These are phyloP conservation scores for barrel medic (Medicago truncatula) DNA, from an alignment of 306 rosid genomes.

Conservation along the genomic window DNA sequence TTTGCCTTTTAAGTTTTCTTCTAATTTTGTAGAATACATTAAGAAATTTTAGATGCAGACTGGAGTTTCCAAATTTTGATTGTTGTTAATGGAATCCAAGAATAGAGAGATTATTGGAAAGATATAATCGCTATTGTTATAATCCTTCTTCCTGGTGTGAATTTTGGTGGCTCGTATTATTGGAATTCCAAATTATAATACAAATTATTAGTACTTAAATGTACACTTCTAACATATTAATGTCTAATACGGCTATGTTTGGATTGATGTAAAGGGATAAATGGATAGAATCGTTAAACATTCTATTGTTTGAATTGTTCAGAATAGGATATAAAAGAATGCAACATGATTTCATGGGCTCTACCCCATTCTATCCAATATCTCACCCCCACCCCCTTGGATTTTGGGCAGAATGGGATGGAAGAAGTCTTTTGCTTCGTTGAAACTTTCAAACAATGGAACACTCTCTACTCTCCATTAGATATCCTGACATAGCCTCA, in stretches of 20 bases:
- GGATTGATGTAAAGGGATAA: background rate
- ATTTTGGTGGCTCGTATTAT: background rate
- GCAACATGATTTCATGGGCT: background rate
- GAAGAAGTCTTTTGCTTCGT: background rate
- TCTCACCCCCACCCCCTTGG: background rate
- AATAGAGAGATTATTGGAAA: background rate
- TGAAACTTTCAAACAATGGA: background rate
- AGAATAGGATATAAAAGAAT: background rate
- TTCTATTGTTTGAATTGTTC: background rate
- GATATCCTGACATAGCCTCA: background rate
- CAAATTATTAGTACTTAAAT: background rate
- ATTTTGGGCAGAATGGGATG: conserved; percentile 5
- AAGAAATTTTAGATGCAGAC: conserved; percentile 22
- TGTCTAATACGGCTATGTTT: background rate
- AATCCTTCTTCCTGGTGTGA: background rate
- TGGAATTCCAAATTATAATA: background rate
- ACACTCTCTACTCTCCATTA: background rate
- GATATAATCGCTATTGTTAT: background rate
- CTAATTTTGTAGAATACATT: conserved; percentile 3
- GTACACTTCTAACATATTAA: conserved; percentile 8
- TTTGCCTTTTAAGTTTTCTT: background rate
- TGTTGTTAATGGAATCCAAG: background rate
- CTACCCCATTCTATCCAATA: background rate
- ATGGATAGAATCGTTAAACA: background rate
- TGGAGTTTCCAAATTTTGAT: conserved; percentile 6